Evolutionary conservation across 2,329 filamentous ascomycete genomes (phyloP).

Genomic region (Lecanicillium sp.): DNA sequence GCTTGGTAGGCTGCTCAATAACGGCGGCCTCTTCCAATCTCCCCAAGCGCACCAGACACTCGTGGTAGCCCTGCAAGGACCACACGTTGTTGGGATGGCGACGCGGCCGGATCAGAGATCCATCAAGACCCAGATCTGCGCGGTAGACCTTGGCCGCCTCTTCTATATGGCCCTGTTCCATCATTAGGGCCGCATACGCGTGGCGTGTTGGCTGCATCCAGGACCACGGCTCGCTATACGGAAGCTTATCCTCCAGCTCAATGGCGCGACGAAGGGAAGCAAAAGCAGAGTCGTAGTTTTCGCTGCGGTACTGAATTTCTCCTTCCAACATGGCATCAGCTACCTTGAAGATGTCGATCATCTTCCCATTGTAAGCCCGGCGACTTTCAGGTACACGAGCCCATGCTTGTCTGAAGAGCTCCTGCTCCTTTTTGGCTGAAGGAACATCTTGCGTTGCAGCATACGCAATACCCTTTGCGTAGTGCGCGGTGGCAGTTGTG

Average conservation of each 20-base stretch:
- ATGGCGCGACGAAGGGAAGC: conserved; percentile 45
- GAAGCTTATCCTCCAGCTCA: conserved; percentile 47
- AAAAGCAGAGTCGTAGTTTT: conserved; percentile 51
- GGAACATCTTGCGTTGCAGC: conserved; percentile 47
- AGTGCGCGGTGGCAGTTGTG: conserved; percentile 59
- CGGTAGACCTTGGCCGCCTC: conserved; percentile 48
- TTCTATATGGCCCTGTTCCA: conserved; percentile 52
- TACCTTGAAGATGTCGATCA: conserved; percentile 52
- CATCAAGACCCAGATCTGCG: conserved; percentile 51
- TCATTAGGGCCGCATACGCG: conserved; percentile 56
- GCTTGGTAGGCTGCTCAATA: neutral
- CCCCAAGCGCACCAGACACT: neutral
- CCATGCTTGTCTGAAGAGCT: conserved; percentile 41
- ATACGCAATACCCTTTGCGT: conserved; percentile 59
- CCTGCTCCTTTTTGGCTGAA: conserved; percentile 42
- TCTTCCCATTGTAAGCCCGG: conserved; percentile 61
- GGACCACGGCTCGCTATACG: conserved; percentile 63
- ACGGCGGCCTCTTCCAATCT: neutral
- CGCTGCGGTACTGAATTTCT: conserved; percentile 60
- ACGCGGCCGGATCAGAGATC: conserved; percentile 50
- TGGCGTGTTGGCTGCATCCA: conserved; percentile 67
- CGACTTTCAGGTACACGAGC: conserved; percentile 45
- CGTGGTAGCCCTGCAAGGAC: conserved; percentile 54
- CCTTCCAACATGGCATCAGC: conserved; percentile 60
- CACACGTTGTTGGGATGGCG: conserved; percentile 67